Evolutionary conservation across 805 yeast species (phyloP), one percentile per base, ranked within the genome.

Genomic region (Ogataea kodamae): DNA sequence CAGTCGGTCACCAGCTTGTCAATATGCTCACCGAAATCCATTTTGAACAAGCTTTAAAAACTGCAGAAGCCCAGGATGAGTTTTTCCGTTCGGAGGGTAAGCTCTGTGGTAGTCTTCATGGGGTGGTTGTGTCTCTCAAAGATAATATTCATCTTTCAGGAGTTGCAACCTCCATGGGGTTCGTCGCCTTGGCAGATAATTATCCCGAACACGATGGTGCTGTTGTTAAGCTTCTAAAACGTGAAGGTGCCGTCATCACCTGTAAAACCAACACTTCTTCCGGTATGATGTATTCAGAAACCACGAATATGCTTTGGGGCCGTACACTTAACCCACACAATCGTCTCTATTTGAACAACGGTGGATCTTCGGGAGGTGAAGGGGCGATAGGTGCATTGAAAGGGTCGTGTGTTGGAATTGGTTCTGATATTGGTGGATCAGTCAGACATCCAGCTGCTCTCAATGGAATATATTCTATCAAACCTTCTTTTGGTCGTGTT

Each of bases 331-430:
- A 76, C 46, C 68, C 80, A 0, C 57, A 59, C 52, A 74, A 77
- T 42, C 60, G 74, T 24, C 10, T 10, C 16, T 56, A 64, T 24
- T 61, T 76, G 39, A 66, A 78, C 6, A 67, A 76, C 1, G 84
- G 84, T 34, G 85, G 85, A 9, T 72, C 79, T 2, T 73, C 81
- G 2, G 77, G 80, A 14, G 85, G 85, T 30, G 84, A 77, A 51
- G 80, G 81, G 33, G 71, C 82, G 0, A 50, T 74, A 31, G 65
- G 75, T 23, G 77, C 71, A 1, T 64, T 72, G 50, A 68, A 70
- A 28, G 83, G 78, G 6, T 69, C 81, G 9, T 67, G 72, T 3
- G 43, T 76, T 22, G 87, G 82, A 3, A 59, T 76, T 30, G 83
- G 84, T 9, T 71, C 57, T 27, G 67, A 64, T 33, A 42, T 66